phyloP scores from a whole-genome alignment of 2,329 filamentous ascomycete species.

The Talaromyces sp. region DNA sequence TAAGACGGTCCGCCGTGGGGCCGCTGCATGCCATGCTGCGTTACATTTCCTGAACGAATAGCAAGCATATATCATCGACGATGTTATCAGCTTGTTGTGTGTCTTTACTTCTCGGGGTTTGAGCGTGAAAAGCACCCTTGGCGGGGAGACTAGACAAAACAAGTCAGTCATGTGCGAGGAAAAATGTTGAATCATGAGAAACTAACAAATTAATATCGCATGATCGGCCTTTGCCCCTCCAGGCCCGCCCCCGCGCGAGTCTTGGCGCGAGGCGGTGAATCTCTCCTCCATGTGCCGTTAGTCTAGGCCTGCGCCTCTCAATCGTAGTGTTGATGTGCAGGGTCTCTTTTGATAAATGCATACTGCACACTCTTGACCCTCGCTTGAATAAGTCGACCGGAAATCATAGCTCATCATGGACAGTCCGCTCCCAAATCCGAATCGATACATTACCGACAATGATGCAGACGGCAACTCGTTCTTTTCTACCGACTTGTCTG shows the following conservation, averaged over 20 bases:
- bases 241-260: neutral
- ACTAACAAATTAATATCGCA: neutral
- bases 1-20: neutral
- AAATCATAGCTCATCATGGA: neutral
- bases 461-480: neutral
- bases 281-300: neutral
- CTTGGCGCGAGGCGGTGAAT: neutral
- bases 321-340: neutral
- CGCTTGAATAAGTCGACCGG: neutral
- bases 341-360: neutral
- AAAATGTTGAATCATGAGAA: neutral
- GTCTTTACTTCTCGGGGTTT: neutral
- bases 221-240: neutral
- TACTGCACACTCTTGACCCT: neutral
- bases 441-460: neutral
- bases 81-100: neutral
- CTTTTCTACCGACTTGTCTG: neutral
- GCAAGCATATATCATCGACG: neutral
- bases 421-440: neutral
- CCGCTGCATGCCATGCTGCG: neutral
- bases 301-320: neutral
- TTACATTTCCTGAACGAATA: neutral
- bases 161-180: neutral
- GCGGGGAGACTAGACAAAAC: neutral
- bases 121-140: neutral